Evolutionary conservation across 2,329 filamentous ascomycete species (phyloP), one percentile per base, ranked within the genome.

Genomic region (Chrysoporthe cubensis): DNA sequence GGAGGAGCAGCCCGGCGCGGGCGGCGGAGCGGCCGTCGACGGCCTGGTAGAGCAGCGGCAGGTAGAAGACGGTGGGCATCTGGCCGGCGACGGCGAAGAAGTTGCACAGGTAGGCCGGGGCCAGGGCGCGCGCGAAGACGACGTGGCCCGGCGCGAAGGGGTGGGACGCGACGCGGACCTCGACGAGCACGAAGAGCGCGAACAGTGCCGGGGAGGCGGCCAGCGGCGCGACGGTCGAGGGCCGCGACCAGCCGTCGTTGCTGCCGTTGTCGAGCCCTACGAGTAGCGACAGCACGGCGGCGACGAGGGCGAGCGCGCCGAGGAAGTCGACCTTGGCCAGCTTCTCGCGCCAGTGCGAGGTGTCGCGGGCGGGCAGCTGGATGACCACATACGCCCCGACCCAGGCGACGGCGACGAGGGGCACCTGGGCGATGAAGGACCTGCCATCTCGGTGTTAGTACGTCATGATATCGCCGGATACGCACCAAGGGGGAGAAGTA

Each of bases 11-110:
- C 91, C 91, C 4, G 91, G 91, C 87, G 65, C 82, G 77, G 0
- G 89, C 88, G 1, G 92, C 89, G 4, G 84, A 85, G 34, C 88
- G 79, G 5, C 87, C 87, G 62, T 90, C 82, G 0, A 90, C 89
- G 5, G 90, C 91, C 78, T 95, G 92, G 78, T 91, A 92, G 78
- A 91, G 93, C 2, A 95, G 81, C 1, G 92, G 91, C n/a, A 92
- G 80, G 78, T 92, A 92, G 80, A 93, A 95, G 4, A 91, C 71
- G 1, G 84, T 79, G 0, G 86, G 84, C 74, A 82, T 79, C 69
- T 83, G 79, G 16, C 85, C 88, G 1, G 83, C 87, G 64, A 91
- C 85, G 63, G 85, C 83, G 76, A 92, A 93, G 79, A 93, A 92
- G 76, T 93, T 93, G 76, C 87, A 87, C 1, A 88, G 77, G 73